Base-by-base conservation (phyloP, 2,329 filamentous ascomycete genomes). In the Penicillium sp. region DNA sequence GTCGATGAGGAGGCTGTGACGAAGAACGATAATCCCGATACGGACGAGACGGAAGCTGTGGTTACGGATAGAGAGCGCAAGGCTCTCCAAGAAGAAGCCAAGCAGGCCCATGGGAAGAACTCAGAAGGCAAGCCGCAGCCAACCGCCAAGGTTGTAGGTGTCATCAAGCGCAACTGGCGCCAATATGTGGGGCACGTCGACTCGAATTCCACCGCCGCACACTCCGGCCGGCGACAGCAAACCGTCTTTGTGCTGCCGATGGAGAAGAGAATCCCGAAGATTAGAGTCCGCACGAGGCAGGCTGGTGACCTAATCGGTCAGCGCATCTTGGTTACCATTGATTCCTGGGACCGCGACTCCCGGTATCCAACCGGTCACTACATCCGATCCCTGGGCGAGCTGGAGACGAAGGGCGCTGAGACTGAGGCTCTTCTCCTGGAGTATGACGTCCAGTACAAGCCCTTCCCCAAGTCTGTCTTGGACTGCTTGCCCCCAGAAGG, bases 131-230 rank as follows among this genome's bases (percentile, higher is more conserved):
- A 87, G 51, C 87, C 91, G 2, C 92, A 97, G 69, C 95, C 95
- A 6, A 98, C 95, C 6, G 95, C 94, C 27, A 91, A 86, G 72
- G 90, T 99, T 13, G 92, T 98, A 6, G 95, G 95, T 50, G 84
- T 98, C 24, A 86, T 96, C 73, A 97, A 96, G 78, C 87, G 95
- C 54, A 98, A 98, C 75, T 99, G 95, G 95, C 86, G 95, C 60
- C 96, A 98, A 76, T 98, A 97, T 68, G 95, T 99, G 61, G 95
- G 95, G 2, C 93, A 97, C 72, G 89, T 99, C 57, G 95, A 99
- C 72, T 88, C 89, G 52, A 91, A 90, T 11, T 96, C 93, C 2
- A 89, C 92, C 50, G 89, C 88, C 69, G 86, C 88, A 54, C 85
- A 87, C 60, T 89, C 92, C 67, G 92, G 91, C 33, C 86, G 92